Base-by-base conservation (phyloP, 192 early-diverging fungal species). In the Backusella australiensis region DNA sequence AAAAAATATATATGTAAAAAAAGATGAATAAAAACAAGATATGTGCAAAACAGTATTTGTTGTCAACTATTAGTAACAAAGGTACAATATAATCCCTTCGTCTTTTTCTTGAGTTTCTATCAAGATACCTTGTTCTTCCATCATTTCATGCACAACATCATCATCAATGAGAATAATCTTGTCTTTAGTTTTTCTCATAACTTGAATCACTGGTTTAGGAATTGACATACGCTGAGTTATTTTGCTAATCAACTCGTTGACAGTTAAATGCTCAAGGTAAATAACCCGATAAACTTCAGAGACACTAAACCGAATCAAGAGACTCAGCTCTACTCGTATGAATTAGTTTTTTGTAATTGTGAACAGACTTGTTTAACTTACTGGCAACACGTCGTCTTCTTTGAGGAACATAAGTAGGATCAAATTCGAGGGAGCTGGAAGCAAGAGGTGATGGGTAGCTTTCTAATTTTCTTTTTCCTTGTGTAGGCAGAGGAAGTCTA, bases 61-160 rank as follows among this genome's bases (percentile, higher is more conserved):
- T 49, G 46, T 49, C 19, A 49, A 49, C 1, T 7, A 49, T 49
- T 63, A 63, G 11, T 63, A 63, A 12, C 56, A 63, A 63, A 63
- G 56, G 7, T 29, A 29, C 23, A 63, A 63, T 12, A 63, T 4
- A 29, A 63, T 63, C 7, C 56, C 56, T 23, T 29, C 23, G 26
- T 63, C 56, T 63, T 63, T 29, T 12, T 63, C 56, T 29, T 29
- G 56, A 4, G 23, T 63, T 26, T 63, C 82, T 19, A 94, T 84
- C 6, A 87, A 88, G 84, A 93, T 93, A 69, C 84, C 86, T 49
- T 88, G 84, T 80, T 92, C 89, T 68, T 93, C 91, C 1, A 83
- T 78, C 76, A 94, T 88, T 69, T 90, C 87, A 12, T 80, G 70
- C 14, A 93, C 77, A 21, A 90, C 84, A 38, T 76, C 78, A 79